Conservation (phyloP, 805 yeast genomes). For the Wickerhamiella lipophila region DNA sequence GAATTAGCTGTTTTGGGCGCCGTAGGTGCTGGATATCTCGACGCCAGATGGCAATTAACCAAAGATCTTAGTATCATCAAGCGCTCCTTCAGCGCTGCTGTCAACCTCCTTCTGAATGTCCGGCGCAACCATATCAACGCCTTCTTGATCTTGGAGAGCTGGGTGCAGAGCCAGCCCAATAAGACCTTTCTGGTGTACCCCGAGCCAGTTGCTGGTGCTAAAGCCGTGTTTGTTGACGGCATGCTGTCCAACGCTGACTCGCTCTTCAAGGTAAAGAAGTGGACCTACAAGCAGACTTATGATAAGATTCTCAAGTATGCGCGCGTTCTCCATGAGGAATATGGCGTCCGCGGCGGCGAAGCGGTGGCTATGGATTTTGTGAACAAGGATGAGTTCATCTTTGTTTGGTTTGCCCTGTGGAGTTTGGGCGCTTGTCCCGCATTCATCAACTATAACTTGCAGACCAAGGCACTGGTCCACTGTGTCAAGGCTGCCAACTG, state of each 20-base stretch:
- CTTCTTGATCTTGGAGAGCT: conserved; percentile 57
- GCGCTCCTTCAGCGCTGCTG: conserved; percentile 11
- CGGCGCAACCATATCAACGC: conserved; percentile 33
- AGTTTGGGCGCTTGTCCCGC: conserved; percentile 84
- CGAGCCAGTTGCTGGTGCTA: conserved; percentile 28
- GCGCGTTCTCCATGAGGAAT: conserved; percentile 46
- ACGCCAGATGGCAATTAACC: conserved; percentile 16
- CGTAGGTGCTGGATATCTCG: conserved; percentile 19
- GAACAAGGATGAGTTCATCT: conserved; percentile 69
- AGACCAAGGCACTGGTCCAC: conserved; percentile 64
- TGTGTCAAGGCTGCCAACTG: conserved; percentile 61
- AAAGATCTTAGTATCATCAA: conserved; percentile 15
- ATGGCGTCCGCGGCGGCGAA: conserved; percentile 53
- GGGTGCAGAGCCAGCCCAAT: conserved; percentile 39
- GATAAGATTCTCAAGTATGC: conserved; percentile 55
- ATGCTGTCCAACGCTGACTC: conserved; percentile 32
- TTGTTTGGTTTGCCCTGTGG: conserved; percentile 81
- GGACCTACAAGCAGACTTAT: conserved; percentile 57
- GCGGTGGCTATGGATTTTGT: conserved; percentile 63
- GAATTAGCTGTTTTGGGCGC: conserved; percentile 19
- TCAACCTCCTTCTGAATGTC: conserved; percentile 11
- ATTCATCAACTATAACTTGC: conserved; percentile 67
- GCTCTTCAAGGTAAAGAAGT: conserved; percentile 47
- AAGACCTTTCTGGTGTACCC: conserved; percentile 53
- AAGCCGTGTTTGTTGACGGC: conserved; percentile 16